Conservation (phyloP, 306 rosid genomes). For the Sesbania bispinosa region DNA sequence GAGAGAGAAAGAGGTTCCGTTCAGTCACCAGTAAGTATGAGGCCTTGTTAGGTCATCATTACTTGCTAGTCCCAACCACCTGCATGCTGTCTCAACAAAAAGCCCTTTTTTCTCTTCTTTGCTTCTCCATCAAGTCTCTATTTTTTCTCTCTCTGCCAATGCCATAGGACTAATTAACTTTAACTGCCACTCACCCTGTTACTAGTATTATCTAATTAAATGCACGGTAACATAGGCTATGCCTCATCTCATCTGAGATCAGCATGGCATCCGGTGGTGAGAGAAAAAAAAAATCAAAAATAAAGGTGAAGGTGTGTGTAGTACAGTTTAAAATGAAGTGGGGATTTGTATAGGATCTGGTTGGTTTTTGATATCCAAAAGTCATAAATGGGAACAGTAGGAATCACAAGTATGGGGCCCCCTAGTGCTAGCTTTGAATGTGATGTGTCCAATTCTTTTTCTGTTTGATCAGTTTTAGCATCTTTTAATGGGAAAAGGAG, state of each 20-base stretch:
- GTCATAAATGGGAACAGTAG: constrained; percentile 13
- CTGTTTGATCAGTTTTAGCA: constrained; percentile 1
- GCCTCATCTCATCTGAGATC: background rate
- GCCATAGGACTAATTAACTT: background rate
- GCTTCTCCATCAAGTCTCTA: constrained; percentile 22
- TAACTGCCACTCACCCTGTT: constrained; percentile 14
- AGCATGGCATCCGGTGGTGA: too few relatives aligned
- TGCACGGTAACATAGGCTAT: background rate
- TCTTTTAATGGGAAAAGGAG: constrained; percentile 14
- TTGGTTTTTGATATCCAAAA: constrained; percentile 14
- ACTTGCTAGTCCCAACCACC: constrained; percentile 33
- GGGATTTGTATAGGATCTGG: constrained; percentile 20
- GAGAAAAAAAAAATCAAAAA: too few relatives aligned
- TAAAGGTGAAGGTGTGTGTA: too few relatives aligned
- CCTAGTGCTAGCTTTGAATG: background rate
- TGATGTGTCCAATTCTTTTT: constrained; percentile 17
- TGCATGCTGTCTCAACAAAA: constrained; percentile 26
- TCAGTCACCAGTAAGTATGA: constrained; percentile 2
- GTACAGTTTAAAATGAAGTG: background rate
- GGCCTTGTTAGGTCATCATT: constrained; percentile 36
- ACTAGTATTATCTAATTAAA: background rate
- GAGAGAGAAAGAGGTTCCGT: background rate
- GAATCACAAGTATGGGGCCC: constrained; percentile 25
- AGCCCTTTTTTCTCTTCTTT: background rate
- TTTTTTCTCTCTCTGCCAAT: background rate